These are phyloP conservation scores for thale cress (Arabidopsis thaliana) DNA, from an alignment of 345 rosid genomes.

Conservation along the genomic window DNA sequence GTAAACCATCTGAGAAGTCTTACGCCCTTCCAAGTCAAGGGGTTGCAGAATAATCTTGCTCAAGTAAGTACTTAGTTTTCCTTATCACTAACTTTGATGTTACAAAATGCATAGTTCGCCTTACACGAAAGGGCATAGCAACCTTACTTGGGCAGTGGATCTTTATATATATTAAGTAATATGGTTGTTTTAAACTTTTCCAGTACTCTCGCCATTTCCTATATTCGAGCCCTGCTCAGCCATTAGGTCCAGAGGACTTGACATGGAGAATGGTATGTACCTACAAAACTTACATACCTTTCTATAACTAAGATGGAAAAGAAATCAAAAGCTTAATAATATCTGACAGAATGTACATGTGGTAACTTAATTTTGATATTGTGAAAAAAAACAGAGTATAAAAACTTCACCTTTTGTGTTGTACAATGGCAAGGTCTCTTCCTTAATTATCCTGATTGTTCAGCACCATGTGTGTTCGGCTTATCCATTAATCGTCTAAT, in stretches of 20 bases:
- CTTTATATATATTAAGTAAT: constrained; percentile 7
- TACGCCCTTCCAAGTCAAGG: constrained; percentile 57
- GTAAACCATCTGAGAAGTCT: constrained; percentile 64
- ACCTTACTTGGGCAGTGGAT: not conserved
- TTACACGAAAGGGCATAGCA: not conserved
- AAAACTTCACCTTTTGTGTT: not conserved
- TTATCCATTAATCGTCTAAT: not conserved
- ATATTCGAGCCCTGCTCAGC: constrained; percentile 91
- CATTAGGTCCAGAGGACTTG: constrained; percentile 95
- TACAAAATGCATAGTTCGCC: not conserved
- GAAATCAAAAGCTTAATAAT: not conserved
- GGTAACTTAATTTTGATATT: not conserved
- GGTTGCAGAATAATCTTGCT: constrained; percentile 66
- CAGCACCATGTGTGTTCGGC: not conserved
- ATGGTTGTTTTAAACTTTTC: constrained; percentile 29
- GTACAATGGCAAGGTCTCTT: not conserved
- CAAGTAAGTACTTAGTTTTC: constrained; percentile 56
- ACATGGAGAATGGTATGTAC: constrained; percentile 91
- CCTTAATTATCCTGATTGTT: not conserved
- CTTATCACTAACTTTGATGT: not conserved
- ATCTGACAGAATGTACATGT: not conserved
- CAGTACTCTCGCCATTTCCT: constrained; percentile 87
- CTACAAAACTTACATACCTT: not conserved
- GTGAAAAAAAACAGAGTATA: not conserved
- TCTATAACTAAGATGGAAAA: not conserved